phyloP scores from a whole-genome alignment of 495 filamentous ascomycete species.

The Immersiella caudata region DNA sequence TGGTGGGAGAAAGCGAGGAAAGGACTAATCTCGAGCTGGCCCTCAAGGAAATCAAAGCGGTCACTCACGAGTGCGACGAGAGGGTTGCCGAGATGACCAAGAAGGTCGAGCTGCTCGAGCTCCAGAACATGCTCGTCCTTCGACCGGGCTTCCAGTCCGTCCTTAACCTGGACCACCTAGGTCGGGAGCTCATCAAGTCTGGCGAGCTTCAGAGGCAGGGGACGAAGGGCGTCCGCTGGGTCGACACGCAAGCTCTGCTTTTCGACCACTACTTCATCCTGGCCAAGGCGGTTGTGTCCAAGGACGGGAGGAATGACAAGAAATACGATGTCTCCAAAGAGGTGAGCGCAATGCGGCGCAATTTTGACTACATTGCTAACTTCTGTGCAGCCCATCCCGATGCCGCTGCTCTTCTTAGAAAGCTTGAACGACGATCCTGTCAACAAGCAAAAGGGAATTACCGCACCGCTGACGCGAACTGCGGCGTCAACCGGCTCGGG shows the following conservation, averaged over 20 bases:
- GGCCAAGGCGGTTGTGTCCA: slow-evolving; percentile 72
- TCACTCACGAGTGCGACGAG: slow-evolving; percentile 89
- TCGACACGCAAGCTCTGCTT: slow-evolving; percentile 88
- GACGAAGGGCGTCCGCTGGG: slow-evolving; percentile 82
- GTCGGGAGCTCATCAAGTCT: slow-evolving; percentile 82
- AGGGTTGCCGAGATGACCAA: slow-evolving; percentile 93
- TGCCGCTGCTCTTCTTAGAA: slow-evolving; percentile 92
- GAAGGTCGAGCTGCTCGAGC: slow-evolving; percentile 85
- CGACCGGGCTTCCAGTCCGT: slow-evolving; percentile 85
- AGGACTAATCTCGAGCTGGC: slow-evolving; percentile 82
- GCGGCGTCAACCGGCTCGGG: slow-evolving; percentile 51
- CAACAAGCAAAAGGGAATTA: slow-evolving; percentile 80
- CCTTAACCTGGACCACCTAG: slow-evolving; percentile 90
- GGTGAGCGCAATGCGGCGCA: slow-evolving; percentile 48
- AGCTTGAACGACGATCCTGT: slow-evolving; percentile 90
- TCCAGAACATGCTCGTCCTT: slow-evolving; percentile 79
- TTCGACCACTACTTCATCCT: slow-evolving; percentile 97
- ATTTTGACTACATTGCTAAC: slow-evolving; percentile 14
- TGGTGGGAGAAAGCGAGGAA: slow-evolving; percentile 82
- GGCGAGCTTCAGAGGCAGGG: slow-evolving; percentile 90
- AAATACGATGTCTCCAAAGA: slow-evolving; percentile 94
- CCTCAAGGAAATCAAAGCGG: slow-evolving; percentile 92
- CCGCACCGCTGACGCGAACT: slow-evolving; percentile 61
- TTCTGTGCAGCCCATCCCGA: slow-evolving; percentile 76
- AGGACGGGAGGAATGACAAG: slow-evolving; percentile 75